Evolutionary conservation across 148 eudicot species (phyloP).

Genomic region (Oxyria digyna): DNA sequence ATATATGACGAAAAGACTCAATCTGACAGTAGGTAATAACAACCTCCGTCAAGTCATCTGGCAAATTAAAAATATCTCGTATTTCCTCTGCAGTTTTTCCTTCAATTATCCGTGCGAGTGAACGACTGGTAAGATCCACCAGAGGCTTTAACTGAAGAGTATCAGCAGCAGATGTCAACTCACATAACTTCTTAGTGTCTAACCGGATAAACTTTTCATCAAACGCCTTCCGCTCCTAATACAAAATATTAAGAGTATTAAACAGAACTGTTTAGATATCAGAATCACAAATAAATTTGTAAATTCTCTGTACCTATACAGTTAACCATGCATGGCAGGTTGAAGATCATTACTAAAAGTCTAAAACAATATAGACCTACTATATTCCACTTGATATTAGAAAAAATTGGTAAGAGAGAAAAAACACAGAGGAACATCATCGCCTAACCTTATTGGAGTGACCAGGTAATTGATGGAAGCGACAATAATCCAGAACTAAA

Average conservation of each 20-base stretch:
- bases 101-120: slow-evolving; percentile 73
- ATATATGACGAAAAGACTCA: neutral
- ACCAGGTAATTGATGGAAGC: slow-evolving; percentile 73
- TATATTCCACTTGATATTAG: neutral
- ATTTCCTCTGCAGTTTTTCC: slow-evolving; percentile 79
- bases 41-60: slow-evolving; percentile 87
- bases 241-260: neutral
- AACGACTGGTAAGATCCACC: slow-evolving; percentile 69
- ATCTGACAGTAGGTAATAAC: slow-evolving; percentile 10
- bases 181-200: slow-evolving; percentile 58
- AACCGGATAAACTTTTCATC: slow-evolving; percentile 51
- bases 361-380: neutral
- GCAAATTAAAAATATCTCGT: slow-evolving; percentile 63
- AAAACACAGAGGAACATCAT: slow-evolving; percentile 4
- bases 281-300: neutral
- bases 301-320: neutral
- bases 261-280: neutral
- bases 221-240: slow-evolving; percentile 65
- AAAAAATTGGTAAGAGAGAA: neutral
- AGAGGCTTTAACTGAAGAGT: slow-evolving; percentile 68
- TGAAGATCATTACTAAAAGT: neutral
- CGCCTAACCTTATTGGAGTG: slow-evolving; percentile 66
- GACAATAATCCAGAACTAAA: slow-evolving; percentile 63
- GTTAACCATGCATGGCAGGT: neutral
- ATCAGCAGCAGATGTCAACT: slow-evolving; percentile 70